Percentiles rank a stretch among this genome's conserved stretches.
phyloP scores from a whole-genome alignment of 2,329 filamentous ascomycete species.

The Diaporthe citriasiana region DNA sequence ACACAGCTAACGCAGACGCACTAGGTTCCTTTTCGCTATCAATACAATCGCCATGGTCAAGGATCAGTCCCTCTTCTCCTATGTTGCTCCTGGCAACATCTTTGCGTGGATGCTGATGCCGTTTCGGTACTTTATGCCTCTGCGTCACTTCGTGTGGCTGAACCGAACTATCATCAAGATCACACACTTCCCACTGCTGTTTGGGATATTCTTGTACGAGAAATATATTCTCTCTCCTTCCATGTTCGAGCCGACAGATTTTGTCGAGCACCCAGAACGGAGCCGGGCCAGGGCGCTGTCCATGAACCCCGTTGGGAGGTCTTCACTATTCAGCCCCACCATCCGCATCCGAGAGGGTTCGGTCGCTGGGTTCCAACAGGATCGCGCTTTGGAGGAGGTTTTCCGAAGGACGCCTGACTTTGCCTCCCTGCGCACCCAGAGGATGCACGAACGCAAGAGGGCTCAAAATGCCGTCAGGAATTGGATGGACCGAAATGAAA shows the following conservation, averaged over 20 bases:
- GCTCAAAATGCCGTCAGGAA: conserved; percentile 86
- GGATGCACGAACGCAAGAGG: conserved; percentile 76
- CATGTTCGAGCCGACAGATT: conserved; percentile 86
- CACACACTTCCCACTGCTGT: conserved; percentile 89
- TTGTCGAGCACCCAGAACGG: conserved; percentile 79
- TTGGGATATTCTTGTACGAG: conserved; percentile 90
- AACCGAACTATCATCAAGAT: conserved; percentile 94
- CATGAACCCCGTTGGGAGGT: conserved; percentile 69
- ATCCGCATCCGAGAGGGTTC: conserved; percentile 85
- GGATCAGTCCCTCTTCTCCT: conserved; percentile 96
- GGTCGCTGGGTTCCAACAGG: conserved; percentile 89
- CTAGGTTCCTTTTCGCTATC: conserved; percentile 88
- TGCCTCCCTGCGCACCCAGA: conserved; percentile 70
- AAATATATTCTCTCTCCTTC: conserved; percentile 80
- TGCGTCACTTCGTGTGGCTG: conserved; percentile 84
- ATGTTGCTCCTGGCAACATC: conserved; percentile 91
- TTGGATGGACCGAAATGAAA: conserved; percentile 86
- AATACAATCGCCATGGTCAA: conserved; percentile 99
- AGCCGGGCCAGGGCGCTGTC: conserved; percentile 65
- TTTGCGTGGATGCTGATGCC: conserved; percentile 92
- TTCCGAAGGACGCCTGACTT: conserved; percentile 82
- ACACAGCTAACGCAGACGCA: neutral
- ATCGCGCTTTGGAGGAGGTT: conserved; percentile 90
- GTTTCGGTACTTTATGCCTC: conserved; percentile 82
- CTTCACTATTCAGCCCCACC: conserved; percentile 80